Percentiles rank a stretch among this genome's conserved stretches.
These are phyloP conservation scores for Cryptosporidium canis DNA, from an alignment of 169 alveolate species.

Conservation along the genomic window DNA sequence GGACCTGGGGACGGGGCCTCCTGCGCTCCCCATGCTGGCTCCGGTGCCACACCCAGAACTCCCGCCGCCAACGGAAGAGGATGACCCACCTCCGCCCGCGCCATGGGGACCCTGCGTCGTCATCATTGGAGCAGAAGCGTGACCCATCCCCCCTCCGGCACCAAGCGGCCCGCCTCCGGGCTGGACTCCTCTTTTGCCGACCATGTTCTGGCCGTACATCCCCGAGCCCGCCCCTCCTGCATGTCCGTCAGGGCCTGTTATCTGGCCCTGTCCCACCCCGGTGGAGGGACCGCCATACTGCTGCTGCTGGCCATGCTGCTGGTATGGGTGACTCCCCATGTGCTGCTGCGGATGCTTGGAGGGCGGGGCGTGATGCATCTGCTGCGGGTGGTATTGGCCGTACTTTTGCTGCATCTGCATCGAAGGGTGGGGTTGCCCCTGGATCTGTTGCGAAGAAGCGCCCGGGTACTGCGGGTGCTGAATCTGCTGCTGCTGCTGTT, in stretches of 20 bases:
- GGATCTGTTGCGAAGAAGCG: neutral
- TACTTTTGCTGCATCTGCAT: constrained; percentile 12
- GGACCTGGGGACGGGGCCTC: neutral
- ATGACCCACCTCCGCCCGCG: neutral
- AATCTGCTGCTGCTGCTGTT: constrained; percentile 11
- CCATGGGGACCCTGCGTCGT: neutral
- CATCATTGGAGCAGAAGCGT: neutral
- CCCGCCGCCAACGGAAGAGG: neutral
- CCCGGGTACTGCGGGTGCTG: constrained; percentile 16
- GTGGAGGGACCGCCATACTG: neutral
- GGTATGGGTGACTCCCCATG: neutral
- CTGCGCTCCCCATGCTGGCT: neutral
- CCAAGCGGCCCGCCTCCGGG: neutral
- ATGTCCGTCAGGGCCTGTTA: neutral
- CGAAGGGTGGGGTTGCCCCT: neutral
- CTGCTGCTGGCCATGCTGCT: neutral
- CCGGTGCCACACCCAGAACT: neutral
- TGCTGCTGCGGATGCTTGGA: neutral
- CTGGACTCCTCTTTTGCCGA: neutral
- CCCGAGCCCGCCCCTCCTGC: neutral
- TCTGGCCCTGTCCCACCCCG: neutral
- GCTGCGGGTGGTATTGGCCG: constrained; percentile 1
- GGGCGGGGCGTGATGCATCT: neutral
- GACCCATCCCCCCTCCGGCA: neutral
- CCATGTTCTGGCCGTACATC: neutral